Evolutionary conservation across 208 protist species (phyloP).

Genomic region (Lotmaria passim): DNA sequence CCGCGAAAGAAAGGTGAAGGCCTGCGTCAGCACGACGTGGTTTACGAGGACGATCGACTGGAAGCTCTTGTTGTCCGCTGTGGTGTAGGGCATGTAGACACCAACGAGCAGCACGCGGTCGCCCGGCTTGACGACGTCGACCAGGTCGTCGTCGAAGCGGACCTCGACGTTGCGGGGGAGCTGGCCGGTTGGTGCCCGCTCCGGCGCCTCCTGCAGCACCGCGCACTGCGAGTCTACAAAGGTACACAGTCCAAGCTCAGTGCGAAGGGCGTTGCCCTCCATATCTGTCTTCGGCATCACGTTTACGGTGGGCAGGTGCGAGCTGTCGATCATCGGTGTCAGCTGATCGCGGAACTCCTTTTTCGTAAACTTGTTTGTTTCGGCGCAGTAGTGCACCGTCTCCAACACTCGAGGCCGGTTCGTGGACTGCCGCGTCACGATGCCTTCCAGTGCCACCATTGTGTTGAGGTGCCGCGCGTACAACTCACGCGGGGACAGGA

Average conservation of each 20-base stretch:
- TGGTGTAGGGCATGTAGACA: constrained; percentile 95
- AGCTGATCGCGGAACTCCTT: constrained; percentile 96
- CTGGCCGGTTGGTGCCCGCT: constrained; percentile 97
- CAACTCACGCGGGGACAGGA: constrained; percentile 96
- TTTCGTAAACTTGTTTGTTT: constrained; percentile 88
- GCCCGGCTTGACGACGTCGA: constrained; percentile 97
- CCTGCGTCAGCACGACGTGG: constrained; percentile 78
- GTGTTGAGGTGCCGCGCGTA: constrained; percentile 92
- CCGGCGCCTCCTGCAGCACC: constrained; percentile 98
- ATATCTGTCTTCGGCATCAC: constrained; percentile 94
- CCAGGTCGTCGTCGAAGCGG: constrained; percentile 97
- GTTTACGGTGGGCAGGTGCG: constrained; percentile 89
- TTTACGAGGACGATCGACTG: constrained; percentile 96
- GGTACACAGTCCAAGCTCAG: constrained; percentile 97
- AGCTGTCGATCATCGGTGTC: constrained; percentile 88
- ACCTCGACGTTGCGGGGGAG: constrained; percentile 98
- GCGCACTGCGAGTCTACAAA: constrained; percentile 97
- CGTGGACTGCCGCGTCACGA: constrained; percentile 96
- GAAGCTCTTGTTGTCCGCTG: constrained; percentile 82
- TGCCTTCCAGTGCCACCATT: constrained; percentile 97
- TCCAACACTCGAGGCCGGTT: constrained; percentile 84
- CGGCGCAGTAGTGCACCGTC: constrained; percentile 96
- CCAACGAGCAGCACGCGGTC: constrained; percentile 96
- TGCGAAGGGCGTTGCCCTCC: constrained; percentile 95
- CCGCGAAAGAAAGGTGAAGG: constrained; percentile 53